phyloP scores from a whole-genome alignment of 1,284 basidiomycete genomes.

The Rhodotorula sp. region DNA sequence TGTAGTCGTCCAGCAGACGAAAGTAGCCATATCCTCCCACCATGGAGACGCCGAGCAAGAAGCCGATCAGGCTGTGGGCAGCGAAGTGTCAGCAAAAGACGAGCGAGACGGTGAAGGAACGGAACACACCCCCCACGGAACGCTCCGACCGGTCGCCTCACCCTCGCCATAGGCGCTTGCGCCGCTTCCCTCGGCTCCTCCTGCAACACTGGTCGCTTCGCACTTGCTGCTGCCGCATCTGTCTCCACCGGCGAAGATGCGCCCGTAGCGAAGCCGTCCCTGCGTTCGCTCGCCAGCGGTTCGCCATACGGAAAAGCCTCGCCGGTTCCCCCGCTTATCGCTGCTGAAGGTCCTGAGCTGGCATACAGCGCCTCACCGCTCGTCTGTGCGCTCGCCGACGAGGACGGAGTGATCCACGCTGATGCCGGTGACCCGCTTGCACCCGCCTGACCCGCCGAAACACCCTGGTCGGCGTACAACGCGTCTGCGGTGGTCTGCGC shows the following conservation, averaged over 20 bases:
- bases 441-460: no score
- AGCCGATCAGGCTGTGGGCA: conserved; percentile 9
- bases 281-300: not conserved
- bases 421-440: no score
- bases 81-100: not conserved
- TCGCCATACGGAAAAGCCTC: conserved; percentile 3
- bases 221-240: no score
- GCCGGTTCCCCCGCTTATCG: not conserved
- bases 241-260: no score
- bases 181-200: no score
- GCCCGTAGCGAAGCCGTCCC: no score
- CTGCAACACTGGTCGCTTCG: no score
- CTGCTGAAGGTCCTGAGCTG: not conserved
- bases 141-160: conserved; percentile 28
- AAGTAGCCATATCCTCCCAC: conserved; percentile 30
- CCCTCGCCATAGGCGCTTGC: conserved; percentile 4
- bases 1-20: conserved; percentile 25
- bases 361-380: conserved; percentile 8
- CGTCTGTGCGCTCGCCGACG: not conserved
- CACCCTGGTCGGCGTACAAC: not conserved
- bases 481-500: not conserved
- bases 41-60: conserved; percentile 15
- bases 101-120: not conserved
- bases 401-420: no score
- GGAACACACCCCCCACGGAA: conserved; percentile 31